Evolutionary conservation across 768 basidiomycete genomes (phyloP).

Genomic region (Roridomyces roridus): DNA sequence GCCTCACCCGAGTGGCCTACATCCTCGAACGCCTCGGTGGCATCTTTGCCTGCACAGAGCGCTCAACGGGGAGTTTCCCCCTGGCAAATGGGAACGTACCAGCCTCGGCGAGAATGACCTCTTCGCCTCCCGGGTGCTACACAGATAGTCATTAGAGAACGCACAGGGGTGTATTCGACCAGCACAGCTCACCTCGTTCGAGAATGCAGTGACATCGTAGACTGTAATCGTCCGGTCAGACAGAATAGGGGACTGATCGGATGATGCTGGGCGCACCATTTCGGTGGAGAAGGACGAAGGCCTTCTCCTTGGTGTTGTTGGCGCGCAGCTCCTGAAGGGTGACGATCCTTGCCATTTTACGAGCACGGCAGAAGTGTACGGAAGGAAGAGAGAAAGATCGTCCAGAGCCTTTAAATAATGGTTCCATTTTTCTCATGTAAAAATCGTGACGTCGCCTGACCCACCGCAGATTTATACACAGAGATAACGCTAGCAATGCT

Average conservation of each 20-base stretch:
- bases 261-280: constrained; percentile 62
- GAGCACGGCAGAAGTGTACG: no score
- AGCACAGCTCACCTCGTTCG: constrained; percentile 77
- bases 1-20: constrained; percentile 99
- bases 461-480: no score
- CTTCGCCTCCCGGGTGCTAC: constrained; percentile 99
- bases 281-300: constrained; percentile 84
- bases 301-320: constrained; percentile 73
- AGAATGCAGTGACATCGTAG: constrained; percentile 91
- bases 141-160: constrained; percentile 2
- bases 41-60: constrained; percentile 76
- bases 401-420: constrained; percentile 30
- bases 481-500: no score
- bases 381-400: constrained; percentile 33
- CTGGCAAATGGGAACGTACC: constrained; percentile 56
- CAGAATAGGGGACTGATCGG: constrained; percentile 33
- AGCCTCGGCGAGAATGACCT: constrained; percentile 93
- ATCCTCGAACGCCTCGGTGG: constrained; percentile 98
- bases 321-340: constrained; percentile 79
- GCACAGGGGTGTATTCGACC: not conserved
- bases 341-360: constrained; percentile 56
- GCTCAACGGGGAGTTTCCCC: constrained; percentile 3
- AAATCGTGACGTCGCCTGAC: not conserved
- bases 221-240: constrained; percentile 56
- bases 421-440: constrained; percentile 37